These are phyloP conservation scores for Leucosporidium creatinivorum DNA, from an alignment of 768 basidiomycete genomes.

Conservation along the genomic window DNA sequence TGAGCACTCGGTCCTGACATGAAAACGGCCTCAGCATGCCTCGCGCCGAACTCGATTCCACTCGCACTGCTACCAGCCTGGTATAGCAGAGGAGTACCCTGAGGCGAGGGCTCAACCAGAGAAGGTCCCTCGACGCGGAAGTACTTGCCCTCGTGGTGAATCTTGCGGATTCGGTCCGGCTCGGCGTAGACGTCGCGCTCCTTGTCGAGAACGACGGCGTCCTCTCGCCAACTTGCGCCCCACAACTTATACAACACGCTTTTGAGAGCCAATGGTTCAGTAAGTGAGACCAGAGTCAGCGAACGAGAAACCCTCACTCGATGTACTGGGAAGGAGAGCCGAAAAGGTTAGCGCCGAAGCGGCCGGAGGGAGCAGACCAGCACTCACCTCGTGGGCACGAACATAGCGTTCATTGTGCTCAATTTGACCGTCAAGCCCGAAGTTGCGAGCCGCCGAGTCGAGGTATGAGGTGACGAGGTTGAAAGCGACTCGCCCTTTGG, in stretches of 20 bases:
- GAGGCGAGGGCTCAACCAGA: constrained; percentile 5
- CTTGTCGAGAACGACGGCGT: constrained; percentile 3
- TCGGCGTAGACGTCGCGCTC: constrained; percentile 2
- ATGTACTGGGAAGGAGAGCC: no score
- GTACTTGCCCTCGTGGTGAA: constrained; percentile 15
- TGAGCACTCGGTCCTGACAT: neutral
- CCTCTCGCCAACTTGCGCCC: constrained; percentile 13
- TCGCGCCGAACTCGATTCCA: constrained; percentile 1
- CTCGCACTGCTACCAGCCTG: constrained; percentile 7
- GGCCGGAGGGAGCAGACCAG: neutral
- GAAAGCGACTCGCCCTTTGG: constrained; percentile 7
- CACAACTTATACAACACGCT: constrained; percentile 17
- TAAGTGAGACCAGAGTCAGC: no score
- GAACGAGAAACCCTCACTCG: no score
- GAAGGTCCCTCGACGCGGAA: constrained; percentile 6
- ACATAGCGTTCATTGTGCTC: constrained; percentile 15
- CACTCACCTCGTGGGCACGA: neutral
- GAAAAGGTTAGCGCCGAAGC: no score
- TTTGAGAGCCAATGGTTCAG: no score
- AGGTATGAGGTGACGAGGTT: constrained; percentile 17
- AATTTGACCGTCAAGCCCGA: constrained; percentile 2
- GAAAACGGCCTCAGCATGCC: constrained; percentile 13
- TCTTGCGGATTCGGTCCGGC: constrained; percentile 1
- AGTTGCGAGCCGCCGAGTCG: neutral
- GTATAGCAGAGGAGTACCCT: constrained; percentile 8